Base-by-base conservation (phyloP, 805 yeast genomes). In the Teunomyces cretensis region DNA sequence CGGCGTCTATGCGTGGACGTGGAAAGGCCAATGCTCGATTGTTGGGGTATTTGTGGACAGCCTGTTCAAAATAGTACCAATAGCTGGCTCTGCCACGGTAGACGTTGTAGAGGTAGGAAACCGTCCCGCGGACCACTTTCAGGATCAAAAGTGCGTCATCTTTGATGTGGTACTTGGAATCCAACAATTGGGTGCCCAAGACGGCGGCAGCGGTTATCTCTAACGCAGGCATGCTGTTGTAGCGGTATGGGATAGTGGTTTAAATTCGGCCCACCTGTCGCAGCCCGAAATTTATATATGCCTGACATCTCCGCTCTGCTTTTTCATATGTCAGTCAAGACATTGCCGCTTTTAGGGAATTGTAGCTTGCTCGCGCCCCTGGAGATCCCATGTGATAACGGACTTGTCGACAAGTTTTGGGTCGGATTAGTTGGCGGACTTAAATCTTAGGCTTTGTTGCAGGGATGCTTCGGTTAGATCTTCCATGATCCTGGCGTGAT, bases 51-150 rank as follows among this genome's bases (percentile, higher is more conserved):
- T 65, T 61, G 19, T 57, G 44, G 3, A 75, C 90, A n/a, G 76
- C 64, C 22, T 65, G 51, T 53, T 86, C 95, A 53, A 89, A 80
- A 13, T 67, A 52, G 60, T 87, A 84, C 90, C 94, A 89, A 55
- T 77, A 76, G 54, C 83, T 82, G 42, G 83, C 79, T 44, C 62
- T 67, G 32, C 72, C 73, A 19, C 72, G 55, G 32, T 58, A 57
- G 11, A 61, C 54, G 41, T 59, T 59, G 52, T 64, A 64, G 8
- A 69, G 61, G 52, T 74, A 83, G 2, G 72, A 72, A 9, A 71
- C 45, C 3, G 75, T 75, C 27, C 63, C 59, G 27, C 63, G 56
- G 11, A 76, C 46, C 26, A 75, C 73, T 38, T 69, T 72, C 13
- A 78, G 77, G 9, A 72, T 67, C 24, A 84, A 64, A 41, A 74